Evolutionary conservation across 441 rosid species (phyloP), one percentile per base, ranked within the genome.

Genomic region (Erodium texanum): DNA sequence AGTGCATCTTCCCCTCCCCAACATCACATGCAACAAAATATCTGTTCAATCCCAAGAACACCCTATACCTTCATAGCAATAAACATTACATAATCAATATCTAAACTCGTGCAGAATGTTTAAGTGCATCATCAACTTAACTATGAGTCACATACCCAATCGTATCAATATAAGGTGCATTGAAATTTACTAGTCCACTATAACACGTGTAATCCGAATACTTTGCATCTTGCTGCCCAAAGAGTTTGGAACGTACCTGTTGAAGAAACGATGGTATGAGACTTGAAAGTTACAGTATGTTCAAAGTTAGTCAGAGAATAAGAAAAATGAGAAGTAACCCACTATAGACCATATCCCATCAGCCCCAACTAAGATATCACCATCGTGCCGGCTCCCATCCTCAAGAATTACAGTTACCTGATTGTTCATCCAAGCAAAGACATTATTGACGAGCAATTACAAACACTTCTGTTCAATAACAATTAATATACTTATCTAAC

Each of bases 191-290:
- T 38, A 72, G 34, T 23, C 78, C 81, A 58, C 78, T 72, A 43
- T 69, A 78, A 48, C 81, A 78, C 48, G 81, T 72, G 52, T 78
- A 78, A 7, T 32, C 76, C n/a, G 74, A 78, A 62, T 78, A 78
- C 16, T 27, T 75, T 7, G 76, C 76, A 23, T 78, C 72, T 65
- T 78, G 73, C 18, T 65, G 64, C 43, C 81, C 81, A 48, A 78
- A 72, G 32, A 78, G 65, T 15, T 62, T 66, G 0, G 71, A 19
- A 14, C 78, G 68, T 19, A 75, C 76, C 81, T 78, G 48, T 10
- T n/a, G 0, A 9, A 1, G 45, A n/a, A 29, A 45, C 7, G 11
- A n/a, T 62, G 19, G 16, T 19, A 23, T 23, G 3, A 4, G 29
- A 12, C 12, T 41, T 12, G 12, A 41, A 12, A 41, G 1, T 12